Conservation (phyloP, 352 stramenopile genomes). For the Phytophthora nicotianae region DNA sequence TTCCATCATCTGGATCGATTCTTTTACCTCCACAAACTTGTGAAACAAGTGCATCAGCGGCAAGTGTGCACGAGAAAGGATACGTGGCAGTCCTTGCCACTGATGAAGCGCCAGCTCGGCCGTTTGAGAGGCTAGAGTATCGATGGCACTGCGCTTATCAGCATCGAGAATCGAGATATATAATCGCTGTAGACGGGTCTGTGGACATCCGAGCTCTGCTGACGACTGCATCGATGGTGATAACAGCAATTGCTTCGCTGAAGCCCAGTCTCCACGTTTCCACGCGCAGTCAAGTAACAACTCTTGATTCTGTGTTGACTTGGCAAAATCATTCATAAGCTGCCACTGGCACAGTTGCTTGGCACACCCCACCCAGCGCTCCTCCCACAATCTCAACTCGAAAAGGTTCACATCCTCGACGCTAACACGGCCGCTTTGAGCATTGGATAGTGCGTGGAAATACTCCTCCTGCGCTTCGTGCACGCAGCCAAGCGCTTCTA, state of each 20-base stretch:
- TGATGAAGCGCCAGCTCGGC: slow-evolving; percentile 85
- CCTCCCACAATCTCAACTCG: slow-evolving; percentile 87
- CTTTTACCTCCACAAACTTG: slow-evolving; percentile 93
- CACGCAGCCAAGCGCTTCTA: slow-evolving; percentile 84
- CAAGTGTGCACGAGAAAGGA: slow-evolving; percentile 78
- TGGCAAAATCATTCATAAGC: slow-evolving; percentile 92
- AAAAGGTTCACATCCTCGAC: slow-evolving; percentile 87
- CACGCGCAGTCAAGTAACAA: slow-evolving; percentile 92
- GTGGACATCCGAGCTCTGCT: slow-evolving; percentile 69
- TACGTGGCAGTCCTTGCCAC: slow-evolving; percentile 88
- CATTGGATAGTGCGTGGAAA: slow-evolving; percentile 82
- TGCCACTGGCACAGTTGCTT: slow-evolving; percentile 94
- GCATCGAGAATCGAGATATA: slow-evolving; percentile 89
- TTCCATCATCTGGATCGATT: slow-evolving; percentile 92
- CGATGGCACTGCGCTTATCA: slow-evolving; percentile 74
- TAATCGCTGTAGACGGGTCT: slow-evolving; percentile 81
- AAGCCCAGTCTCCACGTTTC: slow-evolving; percentile 92
- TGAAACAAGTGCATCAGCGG: slow-evolving; percentile 89
- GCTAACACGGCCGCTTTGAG: slow-evolving; percentile 69
- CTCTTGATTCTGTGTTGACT: slow-evolving; percentile 91
- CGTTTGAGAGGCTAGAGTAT: slow-evolving; percentile 72
- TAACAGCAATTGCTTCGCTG: slow-evolving; percentile 79
- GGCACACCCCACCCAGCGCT: slow-evolving; percentile 91
- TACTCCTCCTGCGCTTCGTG: slow-evolving; percentile 90
- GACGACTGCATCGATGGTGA: slow-evolving; percentile 68